Conservation (phyloP, 305 asterid species). For the Striga hermonthica region DNA sequence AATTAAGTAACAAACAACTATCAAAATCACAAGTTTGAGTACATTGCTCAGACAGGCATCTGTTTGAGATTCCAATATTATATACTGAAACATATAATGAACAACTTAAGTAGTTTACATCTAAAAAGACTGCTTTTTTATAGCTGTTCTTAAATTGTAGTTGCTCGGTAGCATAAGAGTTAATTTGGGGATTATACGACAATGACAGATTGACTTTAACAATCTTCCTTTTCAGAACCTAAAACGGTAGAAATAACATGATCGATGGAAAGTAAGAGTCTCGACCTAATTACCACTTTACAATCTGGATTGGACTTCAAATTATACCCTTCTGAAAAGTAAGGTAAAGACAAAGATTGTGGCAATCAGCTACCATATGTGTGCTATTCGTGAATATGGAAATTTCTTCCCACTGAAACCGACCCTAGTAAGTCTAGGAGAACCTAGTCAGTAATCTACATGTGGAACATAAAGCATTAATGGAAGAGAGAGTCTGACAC, state of each 20-base stretch:
- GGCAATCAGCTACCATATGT: slow-evolving; percentile 18
- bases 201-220: slow-evolving; percentile 2
- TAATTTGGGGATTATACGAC: slow-evolving; percentile 7
- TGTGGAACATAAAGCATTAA: background rate
- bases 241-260: slow-evolving; percentile 1
- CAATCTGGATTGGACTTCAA: slow-evolving; percentile 15
- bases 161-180: background rate
- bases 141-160: slow-evolving; percentile 6
- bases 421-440: background rate
- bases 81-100: slow-evolving; percentile 2
- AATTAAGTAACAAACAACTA: background rate
- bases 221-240: slow-evolving; percentile 8
- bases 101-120: background rate
- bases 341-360: slow-evolving; percentile 3
- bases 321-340: slow-evolving; percentile 5
- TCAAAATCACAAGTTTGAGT: background rate
- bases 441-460: background rate
- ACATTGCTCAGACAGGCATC: slow-evolving; percentile 12
- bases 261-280: background rate
- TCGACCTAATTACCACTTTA: background rate
- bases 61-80: background rate
- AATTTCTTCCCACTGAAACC: slow-evolving; percentile 9
- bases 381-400: background rate
- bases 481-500: slow-evolving; percentile 18
- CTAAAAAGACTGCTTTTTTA: background rate